A percentile compares a stretch with the other conserved stretches of the same genome.
These are phyloP conservation scores for Carallia brachiata DNA, from an alignment of 345 rosid genomes.

Conservation along the genomic window DNA sequence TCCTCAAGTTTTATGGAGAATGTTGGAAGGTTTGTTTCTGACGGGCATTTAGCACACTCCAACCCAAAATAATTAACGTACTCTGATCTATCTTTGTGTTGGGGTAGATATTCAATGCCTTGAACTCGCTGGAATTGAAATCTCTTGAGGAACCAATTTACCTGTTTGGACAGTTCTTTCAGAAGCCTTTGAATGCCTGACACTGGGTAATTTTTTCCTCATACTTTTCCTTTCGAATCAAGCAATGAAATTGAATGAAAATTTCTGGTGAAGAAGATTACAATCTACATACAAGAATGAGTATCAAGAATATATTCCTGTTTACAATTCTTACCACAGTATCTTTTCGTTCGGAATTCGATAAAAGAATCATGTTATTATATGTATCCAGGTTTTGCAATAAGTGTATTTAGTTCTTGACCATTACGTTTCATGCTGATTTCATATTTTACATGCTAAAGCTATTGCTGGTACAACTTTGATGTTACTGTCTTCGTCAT, in stretches of 20 bases:
- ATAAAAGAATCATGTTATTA: background rate
- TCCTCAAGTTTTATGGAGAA: constrained; percentile 67
- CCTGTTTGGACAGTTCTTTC: constrained; percentile 92
- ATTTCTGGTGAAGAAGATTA: background rate
- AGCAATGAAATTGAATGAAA: constrained; percentile 1
- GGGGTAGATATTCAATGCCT: constrained; percentile 75
- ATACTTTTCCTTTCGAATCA: background rate
- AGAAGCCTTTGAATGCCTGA: constrained; percentile 85
- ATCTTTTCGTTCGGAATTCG: background rate
- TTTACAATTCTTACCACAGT: background rate
- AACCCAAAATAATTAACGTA: constrained; percentile 8
- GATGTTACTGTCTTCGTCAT: no score
- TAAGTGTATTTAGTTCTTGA: no score
- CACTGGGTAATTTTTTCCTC: constrained; percentile 57
- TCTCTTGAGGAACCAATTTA: constrained; percentile 95
- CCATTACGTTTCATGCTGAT: no score
- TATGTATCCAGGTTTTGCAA: no score
- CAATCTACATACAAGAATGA: background rate
- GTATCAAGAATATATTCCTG: background rate
- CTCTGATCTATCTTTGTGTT: constrained; percentile 7
- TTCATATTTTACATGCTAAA: no score
- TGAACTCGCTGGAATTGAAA: constrained; percentile 87
- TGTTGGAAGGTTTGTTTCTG: constrained; percentile 82
- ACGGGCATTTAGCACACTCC: background rate
- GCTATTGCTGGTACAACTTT: no score